These are phyloP conservation scores for Telfairia occidentalis DNA, from an alignment of 331 rosid genomes.

Conservation along the genomic window DNA sequence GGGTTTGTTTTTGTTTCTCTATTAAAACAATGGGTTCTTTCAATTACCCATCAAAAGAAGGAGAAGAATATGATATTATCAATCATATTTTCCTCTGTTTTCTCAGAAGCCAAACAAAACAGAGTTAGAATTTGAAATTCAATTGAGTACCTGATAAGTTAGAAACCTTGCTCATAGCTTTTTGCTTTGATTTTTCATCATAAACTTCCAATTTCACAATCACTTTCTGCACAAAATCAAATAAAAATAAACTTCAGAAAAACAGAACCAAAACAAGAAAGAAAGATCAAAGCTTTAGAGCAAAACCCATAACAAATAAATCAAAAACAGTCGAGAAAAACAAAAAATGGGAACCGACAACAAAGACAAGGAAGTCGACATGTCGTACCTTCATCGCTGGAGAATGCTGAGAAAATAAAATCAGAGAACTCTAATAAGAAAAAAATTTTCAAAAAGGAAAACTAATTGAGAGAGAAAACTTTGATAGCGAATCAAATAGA, in stretches of 20 bases:
- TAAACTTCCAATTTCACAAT: constrained; percentile 34
- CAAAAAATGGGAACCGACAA: no score
- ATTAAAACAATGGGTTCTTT: not conserved
- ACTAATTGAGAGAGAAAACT: not conserved
- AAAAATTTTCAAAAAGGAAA: not conserved
- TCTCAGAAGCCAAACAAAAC: not conserved
- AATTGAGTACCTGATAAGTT: constrained; percentile 38
- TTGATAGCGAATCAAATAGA: no score
- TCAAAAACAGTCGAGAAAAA: no score
- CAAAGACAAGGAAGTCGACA: not conserved
- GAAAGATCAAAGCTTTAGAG: not conserved
- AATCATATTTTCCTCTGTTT: no score
- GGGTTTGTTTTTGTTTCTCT: not conserved
- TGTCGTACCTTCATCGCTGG: not conserved
- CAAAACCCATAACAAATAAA: no score
- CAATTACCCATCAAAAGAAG: not conserved
- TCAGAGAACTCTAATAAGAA: not conserved
- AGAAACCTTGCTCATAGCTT: constrained; percentile 50
- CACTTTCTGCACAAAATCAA: constrained; percentile 34
- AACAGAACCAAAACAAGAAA: not conserved
- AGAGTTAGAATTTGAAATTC: not conserved
- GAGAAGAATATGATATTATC: no score
- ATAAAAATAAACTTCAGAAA: not conserved
- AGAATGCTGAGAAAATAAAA: not conserved
- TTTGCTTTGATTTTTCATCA: constrained; percentile 38